Evolutionary conservation across 306 rosid genomes (phyloP), one percentile per base, ranked within the genome.

Genomic region (Lathyrus oleraceus): DNA sequence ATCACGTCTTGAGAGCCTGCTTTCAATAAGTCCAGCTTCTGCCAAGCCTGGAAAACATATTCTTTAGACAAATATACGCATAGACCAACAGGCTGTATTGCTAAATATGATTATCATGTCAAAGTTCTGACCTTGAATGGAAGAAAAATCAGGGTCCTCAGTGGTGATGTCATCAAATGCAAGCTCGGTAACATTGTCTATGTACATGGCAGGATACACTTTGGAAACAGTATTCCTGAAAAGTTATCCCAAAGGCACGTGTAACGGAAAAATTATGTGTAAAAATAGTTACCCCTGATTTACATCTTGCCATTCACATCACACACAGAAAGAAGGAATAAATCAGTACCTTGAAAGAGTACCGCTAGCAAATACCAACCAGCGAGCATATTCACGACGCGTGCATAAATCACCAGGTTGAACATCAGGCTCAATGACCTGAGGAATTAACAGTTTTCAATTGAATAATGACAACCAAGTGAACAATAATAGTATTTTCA

Each of bases 171-270:
- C 99, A 66, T 95, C 96, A 86, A 89, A 95, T 48, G 97, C 97
- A 71, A 89, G 93, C 81, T 95, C 95, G 7, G 97, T 89, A 73
- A 85, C 89, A 79, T 87, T 87, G 79, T 86, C 95, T 65, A 95
- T 87, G 78, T 81, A 95, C 99, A 95, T 95, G 56, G 99, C 96
- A 75, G 96, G 99, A 80, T 95, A 95, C 45, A 95, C 92, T 86
- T 95, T 95, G 9, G 96, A 95, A 66, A 78, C 73, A 45, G 92
- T 77, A 76, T 79, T 89, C 91, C 99, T 95, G 62, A 16, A 68
- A 83, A 78, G 39, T 52, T 43, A 74, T 23, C 54, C 66, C 70
- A 71, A 81, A 67, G 58, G 36, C 58, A 61, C 60, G 52, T 45
- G 42, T 27, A 67, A 59, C 23, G 75, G 35, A 71, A 48, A 43